Conservation (phyloP, 441 rosid genomes). For the Omphalea diandra region DNA sequence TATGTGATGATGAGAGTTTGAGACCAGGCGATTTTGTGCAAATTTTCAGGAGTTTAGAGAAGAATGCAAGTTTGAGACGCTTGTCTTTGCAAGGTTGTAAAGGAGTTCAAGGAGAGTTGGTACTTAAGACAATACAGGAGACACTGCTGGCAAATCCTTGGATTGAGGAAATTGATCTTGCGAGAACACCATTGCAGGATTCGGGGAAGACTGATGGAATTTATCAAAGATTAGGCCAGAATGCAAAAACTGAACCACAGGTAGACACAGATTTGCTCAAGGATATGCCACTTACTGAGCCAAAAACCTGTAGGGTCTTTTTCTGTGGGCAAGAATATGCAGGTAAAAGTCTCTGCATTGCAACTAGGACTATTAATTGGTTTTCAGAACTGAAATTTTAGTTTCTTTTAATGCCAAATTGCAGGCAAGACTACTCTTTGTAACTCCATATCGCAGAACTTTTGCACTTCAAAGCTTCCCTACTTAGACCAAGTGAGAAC, state of each 20-base stretch:
- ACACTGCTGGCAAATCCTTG: constrained; percentile 81
- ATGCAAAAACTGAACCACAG: constrained; percentile 53
- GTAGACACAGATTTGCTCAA: constrained; percentile 59
- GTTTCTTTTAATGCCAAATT: neutral
- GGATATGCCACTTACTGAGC: constrained; percentile 87
- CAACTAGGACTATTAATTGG: neutral
- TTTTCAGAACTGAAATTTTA: neutral
- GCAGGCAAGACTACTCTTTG: constrained; percentile 82
- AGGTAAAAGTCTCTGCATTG: constrained; percentile 36
- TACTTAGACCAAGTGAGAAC: constrained; percentile 80
- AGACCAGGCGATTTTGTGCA: constrained; percentile 67
- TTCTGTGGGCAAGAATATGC: constrained; percentile 96
- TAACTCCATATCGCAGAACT: constrained; percentile 67
- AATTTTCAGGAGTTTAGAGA: constrained; percentile 69
- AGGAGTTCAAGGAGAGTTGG: constrained; percentile 72
- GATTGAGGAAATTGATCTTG: constrained; percentile 83
- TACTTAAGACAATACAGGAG: constrained; percentile 66
- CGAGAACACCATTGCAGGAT: constrained; percentile 67
- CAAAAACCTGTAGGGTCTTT: constrained; percentile 80
- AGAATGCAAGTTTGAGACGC: constrained; percentile 66
- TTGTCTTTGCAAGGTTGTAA: constrained; percentile 85
- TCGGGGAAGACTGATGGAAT: constrained; percentile 71
- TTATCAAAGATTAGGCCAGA: constrained; percentile 76
- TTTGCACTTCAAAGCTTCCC: constrained; percentile 65
- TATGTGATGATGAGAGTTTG: constrained; percentile 71